A percentile compares a stretch with the other conserved stretches of the same genome.
Conservation (phyloP, 495 filamentous ascomycete genomes). For the Aspergillus coremiiformis region DNA sequence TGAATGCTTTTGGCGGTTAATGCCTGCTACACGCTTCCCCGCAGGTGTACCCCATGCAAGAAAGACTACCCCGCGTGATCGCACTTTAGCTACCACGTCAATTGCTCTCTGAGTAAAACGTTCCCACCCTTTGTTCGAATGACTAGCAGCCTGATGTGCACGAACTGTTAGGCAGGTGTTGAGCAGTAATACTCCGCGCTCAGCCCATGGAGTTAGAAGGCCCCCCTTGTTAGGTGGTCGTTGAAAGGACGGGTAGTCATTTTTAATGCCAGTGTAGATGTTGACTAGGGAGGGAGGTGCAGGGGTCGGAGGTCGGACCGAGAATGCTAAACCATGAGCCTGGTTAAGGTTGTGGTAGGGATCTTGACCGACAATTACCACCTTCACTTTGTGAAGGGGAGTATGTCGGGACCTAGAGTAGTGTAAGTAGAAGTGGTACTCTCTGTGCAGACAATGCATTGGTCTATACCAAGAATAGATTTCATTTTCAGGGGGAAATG, state of each 20-base stretch:
- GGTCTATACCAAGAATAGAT: slow-evolving; percentile 81
- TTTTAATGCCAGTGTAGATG: slow-evolving; percentile 79
- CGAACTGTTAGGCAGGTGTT: slow-evolving; percentile 92
- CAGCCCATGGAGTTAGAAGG: slow-evolving; percentile 85
- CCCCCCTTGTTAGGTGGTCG: slow-evolving; percentile 69
- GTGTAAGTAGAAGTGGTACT: background rate
- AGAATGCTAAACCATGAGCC: slow-evolving; percentile 93
- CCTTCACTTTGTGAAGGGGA: slow-evolving; percentile 76
- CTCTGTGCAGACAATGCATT: background rate
- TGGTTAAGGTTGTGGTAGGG: slow-evolving; percentile 95
- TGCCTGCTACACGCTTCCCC: slow-evolving; percentile 58
- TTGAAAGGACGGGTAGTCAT: slow-evolving; percentile 77
- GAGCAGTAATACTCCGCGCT: slow-evolving; percentile 81
- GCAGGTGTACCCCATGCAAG: slow-evolving; percentile 87
- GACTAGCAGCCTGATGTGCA: slow-evolving; percentile 76
- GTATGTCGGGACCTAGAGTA: slow-evolving; percentile 74
- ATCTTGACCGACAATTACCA: slow-evolving; percentile 90
- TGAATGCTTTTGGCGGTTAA: slow-evolving; percentile 64
- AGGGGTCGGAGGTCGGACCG: slow-evolving; percentile 77
- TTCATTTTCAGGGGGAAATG: slow-evolving; percentile 81
- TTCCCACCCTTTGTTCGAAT: slow-evolving; percentile 85
- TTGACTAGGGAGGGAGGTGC: slow-evolving; percentile 85
- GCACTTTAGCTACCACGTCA: slow-evolving; percentile 68
- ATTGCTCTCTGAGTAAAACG: slow-evolving; percentile 83
- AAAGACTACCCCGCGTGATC: slow-evolving; percentile 80